Evolutionary conservation across 306 rosid genomes (phyloP).

Genomic region (Fragaria vesca): DNA sequence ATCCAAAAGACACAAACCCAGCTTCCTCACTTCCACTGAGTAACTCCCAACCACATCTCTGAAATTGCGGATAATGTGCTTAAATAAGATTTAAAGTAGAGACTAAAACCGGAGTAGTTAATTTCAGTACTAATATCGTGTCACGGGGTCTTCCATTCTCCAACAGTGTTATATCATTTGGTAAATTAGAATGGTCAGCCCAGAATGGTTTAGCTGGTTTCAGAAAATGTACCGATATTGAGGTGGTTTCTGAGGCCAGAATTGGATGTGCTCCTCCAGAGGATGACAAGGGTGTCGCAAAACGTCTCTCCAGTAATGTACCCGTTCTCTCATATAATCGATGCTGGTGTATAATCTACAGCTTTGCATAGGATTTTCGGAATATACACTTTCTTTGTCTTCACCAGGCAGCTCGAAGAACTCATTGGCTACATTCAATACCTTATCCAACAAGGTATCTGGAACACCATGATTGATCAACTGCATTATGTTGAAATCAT

Average conservation of each 20-base stretch:
- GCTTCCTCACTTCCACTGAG: conserved; percentile 22
- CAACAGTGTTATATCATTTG: neutral
- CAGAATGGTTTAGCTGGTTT: neutral
- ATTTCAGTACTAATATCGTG: no score
- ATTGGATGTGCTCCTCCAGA: conserved; percentile 19
- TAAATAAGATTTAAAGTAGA: neutral
- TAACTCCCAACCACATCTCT: conserved; percentile 15
- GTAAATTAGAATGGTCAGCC: neutral
- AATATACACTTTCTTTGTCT: conserved; percentile 22
- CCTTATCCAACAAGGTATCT: neutral
- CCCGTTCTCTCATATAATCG: conserved; percentile 7
- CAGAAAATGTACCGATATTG: neutral
- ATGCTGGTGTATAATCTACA: conserved; percentile 21
- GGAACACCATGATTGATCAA: conserved; percentile 21
- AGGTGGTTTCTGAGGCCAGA: conserved; percentile 21
- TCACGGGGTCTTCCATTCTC: neutral
- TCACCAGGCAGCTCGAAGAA: conserved; percentile 16
- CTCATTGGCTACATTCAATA: conserved; percentile 13
- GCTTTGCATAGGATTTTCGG: conserved; percentile 16
- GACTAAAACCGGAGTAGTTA: no score
- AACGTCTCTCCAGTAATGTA: conserved; percentile 24
- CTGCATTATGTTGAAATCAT: neutral
- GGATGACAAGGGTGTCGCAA: conserved; percentile 21
- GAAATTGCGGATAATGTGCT: neutral
- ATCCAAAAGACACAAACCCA: conserved; percentile 24